A percentile compares a stretch with the other conserved stretches of the same genome.
Conservation (phyloP, 257 asterid genomes). For the Cinchona pubescens region DNA sequence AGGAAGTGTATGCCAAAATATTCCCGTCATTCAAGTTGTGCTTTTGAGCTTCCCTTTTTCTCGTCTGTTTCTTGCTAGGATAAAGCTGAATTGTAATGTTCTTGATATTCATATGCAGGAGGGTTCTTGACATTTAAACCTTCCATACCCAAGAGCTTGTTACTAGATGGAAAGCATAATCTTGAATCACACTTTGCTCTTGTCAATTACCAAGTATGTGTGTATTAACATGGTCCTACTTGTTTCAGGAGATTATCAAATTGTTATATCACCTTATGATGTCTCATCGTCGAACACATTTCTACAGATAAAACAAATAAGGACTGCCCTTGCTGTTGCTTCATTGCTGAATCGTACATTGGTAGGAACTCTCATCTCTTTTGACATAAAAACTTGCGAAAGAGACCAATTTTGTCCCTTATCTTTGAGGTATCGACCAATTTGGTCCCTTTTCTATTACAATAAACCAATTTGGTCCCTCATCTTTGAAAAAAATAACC, state of each 20-base stretch:
- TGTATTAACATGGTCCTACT: slow-evolving; percentile 7
- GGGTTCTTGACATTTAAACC: slow-evolving; percentile 89
- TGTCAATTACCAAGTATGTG: slow-evolving; percentile 86
- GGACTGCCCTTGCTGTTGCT: slow-evolving; percentile 94
- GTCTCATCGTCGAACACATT: slow-evolving; percentile 11
- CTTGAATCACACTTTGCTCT: slow-evolving; percentile 88
- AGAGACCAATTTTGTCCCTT: too few species aligned
- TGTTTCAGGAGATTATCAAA: slow-evolving; percentile 13
- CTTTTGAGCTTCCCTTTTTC: neutral
- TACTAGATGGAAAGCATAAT: slow-evolving; percentile 85
- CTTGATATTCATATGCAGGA: slow-evolving; percentile 53
- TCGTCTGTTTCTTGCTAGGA: slow-evolving; percentile 16
- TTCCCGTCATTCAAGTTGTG: neutral
- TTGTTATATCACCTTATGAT: neutral
- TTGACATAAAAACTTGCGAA: too few species aligned
- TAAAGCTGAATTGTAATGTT: slow-evolving; percentile 9
- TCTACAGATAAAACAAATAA: slow-evolving; percentile 85
- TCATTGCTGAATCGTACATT: slow-evolving; percentile 81
- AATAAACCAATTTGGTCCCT: too few species aligned
- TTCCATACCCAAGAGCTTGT: slow-evolving; percentile 75
- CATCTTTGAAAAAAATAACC: too few species aligned
- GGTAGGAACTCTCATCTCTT: slow-evolving; percentile 49
- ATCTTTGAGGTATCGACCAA: too few species aligned
- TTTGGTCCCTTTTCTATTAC: too few species aligned
- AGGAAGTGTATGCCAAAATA: neutral